phyloP scores from a whole-genome alignment of 2,329 filamentous ascomycete genomes.

The Colletotrichum sublineola region DNA sequence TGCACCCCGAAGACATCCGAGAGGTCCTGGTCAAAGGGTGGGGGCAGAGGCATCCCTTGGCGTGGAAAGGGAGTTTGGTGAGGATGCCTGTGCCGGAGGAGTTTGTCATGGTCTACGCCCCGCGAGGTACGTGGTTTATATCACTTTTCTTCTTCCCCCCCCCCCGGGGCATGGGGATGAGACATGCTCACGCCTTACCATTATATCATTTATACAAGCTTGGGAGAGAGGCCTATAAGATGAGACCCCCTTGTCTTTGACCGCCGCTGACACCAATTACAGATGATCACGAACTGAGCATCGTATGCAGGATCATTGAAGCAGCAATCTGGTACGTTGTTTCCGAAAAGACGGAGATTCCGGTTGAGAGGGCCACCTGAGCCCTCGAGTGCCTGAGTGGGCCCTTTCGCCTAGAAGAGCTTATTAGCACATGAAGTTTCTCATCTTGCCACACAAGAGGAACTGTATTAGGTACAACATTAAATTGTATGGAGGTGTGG shows the following conservation, averaged over 20 bases:
- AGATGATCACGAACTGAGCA: conserved; percentile 75
- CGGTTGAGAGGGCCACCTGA: conserved; percentile 39
- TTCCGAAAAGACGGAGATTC: conserved; percentile 59
- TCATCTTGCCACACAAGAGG: neutral
- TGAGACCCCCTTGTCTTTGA: neutral
- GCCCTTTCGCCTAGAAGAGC: conserved; percentile 13
- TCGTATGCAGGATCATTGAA: conserved; percentile 77
- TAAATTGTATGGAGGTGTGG: neutral
- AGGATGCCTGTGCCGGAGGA: conserved; percentile 77
- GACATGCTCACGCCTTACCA: neutral
- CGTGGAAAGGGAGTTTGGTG: conserved; percentile 73
- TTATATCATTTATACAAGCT: neutral
- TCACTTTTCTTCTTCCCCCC: neutral
- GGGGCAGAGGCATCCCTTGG: conserved; percentile 79
- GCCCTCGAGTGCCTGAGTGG: neutral
- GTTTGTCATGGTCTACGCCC: conserved; percentile 88
- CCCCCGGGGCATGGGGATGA: too few relatives aligned
- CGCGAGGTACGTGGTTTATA: conserved; percentile 61
- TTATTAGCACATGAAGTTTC: conserved; percentile 21
- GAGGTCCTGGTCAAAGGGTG: conserved; percentile 81
- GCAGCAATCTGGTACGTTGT: conserved; percentile 79
- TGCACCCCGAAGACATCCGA: conserved; percentile 83
- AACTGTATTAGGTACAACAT: neutral
- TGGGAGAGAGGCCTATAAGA: neutral
- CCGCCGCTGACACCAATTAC: conserved; percentile 20